A percentile compares a stretch with the other conserved stretches of the same genome.
These are phyloP conservation scores for Verbena officinalis DNA, from an alignment of 257 asterid species.

Conservation along the genomic window DNA sequence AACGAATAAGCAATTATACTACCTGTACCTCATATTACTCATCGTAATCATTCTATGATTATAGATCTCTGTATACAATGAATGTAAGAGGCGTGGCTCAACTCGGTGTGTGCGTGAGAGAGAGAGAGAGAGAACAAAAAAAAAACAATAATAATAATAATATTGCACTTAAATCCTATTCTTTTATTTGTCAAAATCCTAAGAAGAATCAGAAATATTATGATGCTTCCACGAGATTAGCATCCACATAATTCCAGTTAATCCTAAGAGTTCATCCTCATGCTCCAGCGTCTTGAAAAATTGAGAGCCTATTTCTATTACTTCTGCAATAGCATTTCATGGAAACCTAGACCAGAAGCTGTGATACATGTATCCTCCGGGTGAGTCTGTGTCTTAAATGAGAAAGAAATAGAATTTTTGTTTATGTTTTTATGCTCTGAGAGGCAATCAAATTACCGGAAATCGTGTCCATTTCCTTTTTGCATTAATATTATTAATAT, in stretches of 20 bases:
- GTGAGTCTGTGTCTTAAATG: neutral
- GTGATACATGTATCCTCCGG: neutral
- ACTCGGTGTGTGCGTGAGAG: too few species aligned
- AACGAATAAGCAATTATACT: constrained; percentile 3
- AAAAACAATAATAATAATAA: too few species aligned
- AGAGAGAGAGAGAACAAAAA: neutral
- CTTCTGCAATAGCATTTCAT: neutral
- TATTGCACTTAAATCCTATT: neutral
- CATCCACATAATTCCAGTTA: neutral
- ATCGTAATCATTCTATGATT: constrained; percentile 11
- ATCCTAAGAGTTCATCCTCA: neutral
- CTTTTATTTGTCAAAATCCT: neutral
- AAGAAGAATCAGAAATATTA: neutral
- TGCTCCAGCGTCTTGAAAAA: neutral
- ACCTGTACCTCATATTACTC: neutral
- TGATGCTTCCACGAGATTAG: constrained; percentile 5
- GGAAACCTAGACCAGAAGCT: neutral
- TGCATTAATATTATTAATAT: neutral
- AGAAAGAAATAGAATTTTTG: neutral
- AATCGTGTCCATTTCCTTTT: neutral
- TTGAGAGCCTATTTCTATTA: neutral
- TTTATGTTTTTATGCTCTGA: too few species aligned
- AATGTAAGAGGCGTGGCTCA: neutral
- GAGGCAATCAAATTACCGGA: neutral
- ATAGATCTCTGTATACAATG: neutral